Evolutionary conservation across 495 filamentous ascomycete genomes (phyloP).

Genomic region (Hypoxylon cercidicola): DNA sequence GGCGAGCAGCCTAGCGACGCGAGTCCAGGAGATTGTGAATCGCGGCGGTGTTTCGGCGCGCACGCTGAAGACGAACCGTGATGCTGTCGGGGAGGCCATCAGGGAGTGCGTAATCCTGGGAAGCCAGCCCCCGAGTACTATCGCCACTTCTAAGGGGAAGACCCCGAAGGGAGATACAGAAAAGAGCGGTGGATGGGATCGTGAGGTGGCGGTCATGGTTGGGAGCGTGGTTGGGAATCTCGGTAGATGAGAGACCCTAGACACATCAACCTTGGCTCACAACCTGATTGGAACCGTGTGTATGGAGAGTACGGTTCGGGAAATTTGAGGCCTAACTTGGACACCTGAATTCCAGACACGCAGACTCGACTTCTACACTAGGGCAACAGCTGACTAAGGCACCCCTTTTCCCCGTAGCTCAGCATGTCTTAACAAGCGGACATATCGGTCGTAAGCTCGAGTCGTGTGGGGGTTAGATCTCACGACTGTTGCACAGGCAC

Average conservation of each 20-base stretch:
- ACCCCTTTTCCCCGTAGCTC: background rate
- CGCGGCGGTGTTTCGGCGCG: slow-evolving; percentile 86
- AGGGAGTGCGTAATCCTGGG: slow-evolving; percentile 85
- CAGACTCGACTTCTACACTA: background rate
- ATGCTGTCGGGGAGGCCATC: slow-evolving; percentile 78
- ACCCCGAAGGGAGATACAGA: slow-evolving; percentile 45
- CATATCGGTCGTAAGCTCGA: slow-evolving; percentile 1
- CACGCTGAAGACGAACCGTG: slow-evolving; percentile 78
- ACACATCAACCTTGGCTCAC: background rate
- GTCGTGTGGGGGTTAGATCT: background rate
- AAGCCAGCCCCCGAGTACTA: slow-evolving; percentile 63
- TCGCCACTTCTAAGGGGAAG: slow-evolving; percentile 54
- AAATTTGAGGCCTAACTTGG: background rate
- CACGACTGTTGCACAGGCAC: background rate
- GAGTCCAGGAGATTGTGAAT: slow-evolving; percentile 83
- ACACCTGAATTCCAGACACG: background rate
- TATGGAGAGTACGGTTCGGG: background rate
- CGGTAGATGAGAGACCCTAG: slow-evolving; percentile 46
- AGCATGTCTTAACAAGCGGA: background rate
- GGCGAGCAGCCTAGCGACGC: slow-evolving; percentile 76
- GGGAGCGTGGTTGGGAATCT: slow-evolving; percentile 69
- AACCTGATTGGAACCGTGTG: background rate
- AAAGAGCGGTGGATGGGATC: slow-evolving; percentile 74
- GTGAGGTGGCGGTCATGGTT: slow-evolving; percentile 96
- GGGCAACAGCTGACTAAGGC: background rate